Percentiles rank a stretch among this genome's conserved stretches.
Evolutionary conservation across 2,329 filamentous ascomycete species (phyloP).

Genomic region (Thelonectria blattea): DNA sequence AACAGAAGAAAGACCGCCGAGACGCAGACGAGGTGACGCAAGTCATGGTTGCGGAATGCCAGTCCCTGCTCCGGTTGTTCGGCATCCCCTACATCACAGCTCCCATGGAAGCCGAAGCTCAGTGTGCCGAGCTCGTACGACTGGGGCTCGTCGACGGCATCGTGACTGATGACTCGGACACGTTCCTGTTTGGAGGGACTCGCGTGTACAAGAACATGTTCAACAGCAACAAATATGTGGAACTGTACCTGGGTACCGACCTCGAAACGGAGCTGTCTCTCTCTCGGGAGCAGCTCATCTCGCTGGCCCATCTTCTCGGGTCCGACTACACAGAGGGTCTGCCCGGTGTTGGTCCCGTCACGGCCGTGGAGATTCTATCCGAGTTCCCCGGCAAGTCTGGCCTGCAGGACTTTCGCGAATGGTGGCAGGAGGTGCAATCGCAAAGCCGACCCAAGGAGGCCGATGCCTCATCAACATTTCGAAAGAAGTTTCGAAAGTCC

Average conservation of each 20-base stretch:
- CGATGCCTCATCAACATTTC: constrained; percentile 68
- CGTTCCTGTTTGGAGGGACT: constrained; percentile 94
- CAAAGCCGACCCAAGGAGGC: constrained; percentile 68
- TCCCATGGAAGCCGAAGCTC: constrained; percentile 98
- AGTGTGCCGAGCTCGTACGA: constrained; percentile 88
- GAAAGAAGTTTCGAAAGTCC: constrained; percentile 82
- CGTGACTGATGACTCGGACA: constrained; percentile 96
- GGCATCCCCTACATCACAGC: constrained; percentile 96
- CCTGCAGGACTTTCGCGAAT: constrained; percentile 79
- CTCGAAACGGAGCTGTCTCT: constrained; percentile 89
- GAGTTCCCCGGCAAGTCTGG: constrained; percentile 73
- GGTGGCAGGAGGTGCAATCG: constrained; percentile 83
- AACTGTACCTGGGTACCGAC: constrained; percentile 87
- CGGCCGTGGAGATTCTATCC: constrained; percentile 89
- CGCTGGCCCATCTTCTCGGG: constrained; percentile 87
- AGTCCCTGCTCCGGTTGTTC: constrained; percentile 87
- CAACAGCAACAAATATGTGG: constrained; percentile 96
- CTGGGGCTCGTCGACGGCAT: constrained; percentile 94
- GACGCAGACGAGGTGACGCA: constrained; percentile 97
- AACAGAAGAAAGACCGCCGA: constrained; percentile 94
- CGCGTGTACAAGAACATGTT: constrained; percentile 99
- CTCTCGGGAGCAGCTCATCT: constrained; percentile 84
- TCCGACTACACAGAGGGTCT: constrained; percentile 96
- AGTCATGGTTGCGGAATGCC: constrained; percentile 94
- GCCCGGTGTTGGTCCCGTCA: constrained; percentile 89